These are phyloP conservation scores for Quercus lobata DNA, from an alignment of 331 rosid genomes.

Conservation along the genomic window DNA sequence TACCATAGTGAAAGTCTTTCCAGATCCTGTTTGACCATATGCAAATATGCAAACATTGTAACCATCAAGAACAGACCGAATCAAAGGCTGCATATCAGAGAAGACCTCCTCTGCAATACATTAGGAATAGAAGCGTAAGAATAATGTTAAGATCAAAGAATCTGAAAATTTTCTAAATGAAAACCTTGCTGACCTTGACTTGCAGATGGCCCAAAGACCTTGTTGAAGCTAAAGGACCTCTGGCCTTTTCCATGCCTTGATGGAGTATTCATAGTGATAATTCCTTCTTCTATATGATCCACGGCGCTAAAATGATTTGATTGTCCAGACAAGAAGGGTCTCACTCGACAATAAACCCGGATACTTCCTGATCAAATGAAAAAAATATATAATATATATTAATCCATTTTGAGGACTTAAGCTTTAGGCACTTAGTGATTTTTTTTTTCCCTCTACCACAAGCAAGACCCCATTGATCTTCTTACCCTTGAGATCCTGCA, in stretches of 20 bases:
- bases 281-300: slow-evolving; percentile 75
- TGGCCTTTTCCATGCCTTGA: slow-evolving; percentile 79
- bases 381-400: neutral
- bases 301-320: slow-evolving; percentile 62
- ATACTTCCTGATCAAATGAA: slow-evolving; percentile 74
- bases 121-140: neutral
- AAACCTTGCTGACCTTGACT: slow-evolving; percentile 67
- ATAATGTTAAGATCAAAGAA: slow-evolving; percentile 4
- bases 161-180: neutral
- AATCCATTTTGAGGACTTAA: neutral
- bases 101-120: slow-evolving; percentile 79
- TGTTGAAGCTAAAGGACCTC: slow-evolving; percentile 78
- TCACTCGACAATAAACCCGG: slow-evolving; percentile 91
- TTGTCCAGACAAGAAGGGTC: slow-evolving; percentile 82
- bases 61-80: slow-evolving; percentile 75
- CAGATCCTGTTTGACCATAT: slow-evolving; percentile 83
- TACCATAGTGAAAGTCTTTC: slow-evolving; percentile 90
- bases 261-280: slow-evolving; percentile 58
- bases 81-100: slow-evolving; percentile 83
- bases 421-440: slow-evolving; percentile 6
- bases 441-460: neutral
- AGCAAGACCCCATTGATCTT: neutral
- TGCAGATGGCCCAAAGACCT: slow-evolving; percentile 88
- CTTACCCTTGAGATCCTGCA: slow-evolving; percentile 96
- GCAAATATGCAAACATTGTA: slow-evolving; percentile 80